Evolutionary conservation across 1,284 basidiomycete genomes (phyloP).

Genomic region (Apiotrichum mycotoxinovorans): DNA sequence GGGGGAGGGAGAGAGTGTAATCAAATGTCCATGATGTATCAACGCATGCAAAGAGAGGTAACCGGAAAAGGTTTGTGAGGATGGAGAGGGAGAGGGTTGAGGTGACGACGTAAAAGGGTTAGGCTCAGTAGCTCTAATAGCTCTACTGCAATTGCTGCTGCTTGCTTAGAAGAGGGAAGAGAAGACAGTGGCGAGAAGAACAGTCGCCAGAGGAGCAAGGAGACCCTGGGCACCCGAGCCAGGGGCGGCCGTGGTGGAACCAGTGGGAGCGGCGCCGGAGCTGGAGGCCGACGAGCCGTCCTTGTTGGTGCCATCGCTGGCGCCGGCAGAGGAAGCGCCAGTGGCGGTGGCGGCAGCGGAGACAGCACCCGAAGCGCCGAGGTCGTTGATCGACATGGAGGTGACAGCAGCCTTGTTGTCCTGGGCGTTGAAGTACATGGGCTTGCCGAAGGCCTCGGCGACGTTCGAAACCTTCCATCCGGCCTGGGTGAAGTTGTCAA

Average conservation of each 20-base stretch:
- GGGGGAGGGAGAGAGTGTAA: not conserved
- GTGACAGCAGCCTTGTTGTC: slow-evolving; percentile 27
- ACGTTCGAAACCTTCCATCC: slow-evolving; percentile 43
- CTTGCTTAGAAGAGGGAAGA: not conserved
- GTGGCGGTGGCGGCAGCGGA: not conserved
- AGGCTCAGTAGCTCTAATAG: not conserved
- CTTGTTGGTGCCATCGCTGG: not conserved
- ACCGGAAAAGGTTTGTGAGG: not conserved
- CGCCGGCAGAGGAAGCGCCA: not conserved
- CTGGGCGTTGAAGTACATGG: slow-evolving; percentile 44
- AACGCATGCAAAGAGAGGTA: slow-evolving; percentile 1
- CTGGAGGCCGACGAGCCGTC: not conserved
- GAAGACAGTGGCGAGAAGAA: not conserved
- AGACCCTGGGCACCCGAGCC: not conserved
- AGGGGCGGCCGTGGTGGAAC: not conserved
- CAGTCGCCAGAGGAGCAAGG: not conserved
- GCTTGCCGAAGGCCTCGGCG: slow-evolving; percentile 36
- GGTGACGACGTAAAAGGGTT: not conserved
- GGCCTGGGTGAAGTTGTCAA: slow-evolving; percentile 30
- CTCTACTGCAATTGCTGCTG: not conserved
- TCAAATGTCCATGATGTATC: slow-evolving; percentile 2
- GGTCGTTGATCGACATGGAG: slow-evolving; percentile 25
- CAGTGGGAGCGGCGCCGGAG: not conserved
- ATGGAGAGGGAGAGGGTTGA: not conserved
- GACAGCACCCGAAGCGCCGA: slow-evolving; percentile 3